Base-by-base conservation (phyloP, 2,329 filamentous ascomycete genomes). In the Blastomyces percursus region DNA sequence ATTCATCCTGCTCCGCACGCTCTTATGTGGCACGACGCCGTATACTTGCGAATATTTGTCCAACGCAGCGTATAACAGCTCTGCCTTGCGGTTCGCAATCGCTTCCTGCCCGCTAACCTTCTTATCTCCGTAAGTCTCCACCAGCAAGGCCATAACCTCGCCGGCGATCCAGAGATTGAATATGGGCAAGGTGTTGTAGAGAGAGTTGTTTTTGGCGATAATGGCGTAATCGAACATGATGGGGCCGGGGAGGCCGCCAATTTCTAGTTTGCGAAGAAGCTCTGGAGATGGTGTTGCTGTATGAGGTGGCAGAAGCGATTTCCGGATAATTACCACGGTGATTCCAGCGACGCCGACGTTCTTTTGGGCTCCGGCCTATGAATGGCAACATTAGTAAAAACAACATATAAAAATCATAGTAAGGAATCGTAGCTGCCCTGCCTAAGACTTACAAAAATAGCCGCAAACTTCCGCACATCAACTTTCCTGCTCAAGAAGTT, bases 101-200 rank as follows among this genome's bases (percentile, higher is more conserved):
- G 81, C 82, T 75, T 96, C 81, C 73, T 96, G 93, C 1, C 88
- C 90, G 19, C 83, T 80, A 6, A 95, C 87, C 70, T 88, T 90
- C 64, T 81, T 76, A 67, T 86, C 76, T 2, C 85, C 81, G 74
- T 84, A 89, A 0, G 79, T 82, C 21, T 78, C 71, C 16, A 96
- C 80, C 0, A 96, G 82, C 66, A 84, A 86, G 71, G 89, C 85
- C 71, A 97, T 86, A 60, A 97, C 92, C 73, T 90, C 86, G n/a
- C 91, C 91, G 19, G 90, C 90, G 61, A 96, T 84, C 70, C 88
- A 97, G 46, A 96, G 89, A 73, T 93, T 92, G 71, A 97, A 96
- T 71, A 97, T 96, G 70, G 90, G 92, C 12, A 97, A 79, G 0
- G 93, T 97, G 77, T 97, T 97, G 80, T 97, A 97, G 35, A 97